Evolutionary conservation across 805 yeast genomes (phyloP).

Genomic region (Spathaspora arborariae): DNA sequence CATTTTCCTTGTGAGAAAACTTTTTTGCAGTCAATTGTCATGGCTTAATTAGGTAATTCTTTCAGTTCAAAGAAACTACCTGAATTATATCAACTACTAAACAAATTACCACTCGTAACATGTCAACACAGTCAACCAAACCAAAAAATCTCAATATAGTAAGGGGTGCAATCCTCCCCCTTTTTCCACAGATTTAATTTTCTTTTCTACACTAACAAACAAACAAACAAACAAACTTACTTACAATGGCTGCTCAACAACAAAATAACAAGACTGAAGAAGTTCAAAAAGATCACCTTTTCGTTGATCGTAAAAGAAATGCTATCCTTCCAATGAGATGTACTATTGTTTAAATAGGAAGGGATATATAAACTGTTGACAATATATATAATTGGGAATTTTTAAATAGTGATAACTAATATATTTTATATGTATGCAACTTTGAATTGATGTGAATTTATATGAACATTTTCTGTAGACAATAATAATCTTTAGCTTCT

Average conservation of each 20-base stretch:
- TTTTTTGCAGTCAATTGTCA: constrained; percentile 1
- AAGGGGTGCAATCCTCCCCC: background rate
- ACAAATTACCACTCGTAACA: no score
- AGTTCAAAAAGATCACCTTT: background rate
- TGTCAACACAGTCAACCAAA: no score
- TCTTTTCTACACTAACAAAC: background rate
- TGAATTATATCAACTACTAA: no score
- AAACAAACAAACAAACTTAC: background rate
- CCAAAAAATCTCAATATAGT: background rate
- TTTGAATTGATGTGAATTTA: background rate
- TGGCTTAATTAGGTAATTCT: background rate
- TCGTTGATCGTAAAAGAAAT: background rate
- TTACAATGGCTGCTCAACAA: constrained; percentile 7
- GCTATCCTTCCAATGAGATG: constrained; percentile 1
- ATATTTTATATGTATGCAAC: background rate
- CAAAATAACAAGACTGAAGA: background rate
- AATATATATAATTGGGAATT: no score
- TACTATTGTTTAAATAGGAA: background rate
- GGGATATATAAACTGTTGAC: no score
- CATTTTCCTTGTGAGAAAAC: background rate
- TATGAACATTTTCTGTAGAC: background rate
- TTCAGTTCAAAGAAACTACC: no score
- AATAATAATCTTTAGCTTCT: no score
- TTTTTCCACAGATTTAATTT: background rate
- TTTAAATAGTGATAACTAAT: background rate